Evolutionary conservation across 1,284 basidiomycete genomes (phyloP).

Genomic region (Marasmius oreades): DNA sequence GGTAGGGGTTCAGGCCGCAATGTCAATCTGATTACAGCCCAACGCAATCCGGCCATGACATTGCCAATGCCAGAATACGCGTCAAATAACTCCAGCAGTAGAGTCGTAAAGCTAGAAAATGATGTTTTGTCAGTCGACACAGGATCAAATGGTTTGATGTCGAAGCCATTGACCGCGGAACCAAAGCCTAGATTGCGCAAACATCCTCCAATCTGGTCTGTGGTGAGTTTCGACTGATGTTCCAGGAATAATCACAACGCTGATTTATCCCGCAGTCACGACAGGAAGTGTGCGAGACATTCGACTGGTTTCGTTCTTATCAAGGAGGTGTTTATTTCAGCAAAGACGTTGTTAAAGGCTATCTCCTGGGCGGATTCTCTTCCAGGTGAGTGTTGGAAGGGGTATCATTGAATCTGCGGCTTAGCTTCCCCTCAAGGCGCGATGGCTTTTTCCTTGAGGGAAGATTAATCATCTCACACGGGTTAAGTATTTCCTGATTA

Average conservation of each 20-base stretch:
- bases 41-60: no score
- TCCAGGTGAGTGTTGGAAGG: slow-evolving; percentile 43
- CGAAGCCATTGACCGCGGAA: neutral
- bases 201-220: slow-evolving; percentile 51
- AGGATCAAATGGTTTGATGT: no score
- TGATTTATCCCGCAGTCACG: slow-evolving; percentile 49
- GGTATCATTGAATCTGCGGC: neutral
- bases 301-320: slow-evolving; percentile 71
- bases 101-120: no score
- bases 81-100: no score
- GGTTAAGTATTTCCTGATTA: slow-evolving; percentile 39
- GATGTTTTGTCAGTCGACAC: no score
- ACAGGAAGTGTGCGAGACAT: slow-evolving; percentile 76
- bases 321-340: slow-evolving; percentile 73
- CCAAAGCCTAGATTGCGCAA: slow-evolving; percentile 19
- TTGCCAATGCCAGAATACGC: no score
- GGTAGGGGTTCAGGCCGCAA: no score
- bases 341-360: slow-evolving; percentile 63
- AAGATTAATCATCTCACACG: slow-evolving; percentile 73
- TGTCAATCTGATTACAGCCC: no score
- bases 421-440: slow-evolving; percentile 41
- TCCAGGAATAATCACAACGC: neutral
- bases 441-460: slow-evolving; percentile 63
- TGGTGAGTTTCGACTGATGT: slow-evolving; percentile 30
- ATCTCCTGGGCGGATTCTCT: slow-evolving; percentile 66